These are phyloP conservation scores for Brassica hybrid DNA, from an alignment of 441 rosid species.

Conservation along the genomic window DNA sequence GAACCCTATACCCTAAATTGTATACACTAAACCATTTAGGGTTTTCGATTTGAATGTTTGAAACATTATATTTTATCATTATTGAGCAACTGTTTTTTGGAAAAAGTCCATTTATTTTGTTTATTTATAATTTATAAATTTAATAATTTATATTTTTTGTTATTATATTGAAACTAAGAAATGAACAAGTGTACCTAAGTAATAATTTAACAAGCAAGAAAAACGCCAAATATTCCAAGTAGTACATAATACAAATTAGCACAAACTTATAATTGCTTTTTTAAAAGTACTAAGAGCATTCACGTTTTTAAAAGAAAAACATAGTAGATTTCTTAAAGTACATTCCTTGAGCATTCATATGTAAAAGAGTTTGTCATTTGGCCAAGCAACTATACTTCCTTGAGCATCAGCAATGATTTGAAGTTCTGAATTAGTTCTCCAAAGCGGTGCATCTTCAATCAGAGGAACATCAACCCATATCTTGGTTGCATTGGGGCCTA, in stretches of 20 bases:
- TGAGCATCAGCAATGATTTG: neutral
- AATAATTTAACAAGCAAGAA: too few species aligned
- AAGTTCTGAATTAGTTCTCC: neutral
- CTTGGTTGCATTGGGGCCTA: conserved; percentile 1
- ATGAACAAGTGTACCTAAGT: too few species aligned
- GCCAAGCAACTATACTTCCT: neutral
- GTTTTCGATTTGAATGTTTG: neutral
- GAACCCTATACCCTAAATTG: neutral
- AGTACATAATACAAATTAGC: too few species aligned
- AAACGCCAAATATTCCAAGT: too few species aligned
- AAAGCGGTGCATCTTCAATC: neutral
- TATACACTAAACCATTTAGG: neutral
- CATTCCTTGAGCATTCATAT: neutral
- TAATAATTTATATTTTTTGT: too few species aligned
- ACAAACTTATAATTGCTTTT: too few species aligned
- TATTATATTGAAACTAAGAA: too few species aligned
- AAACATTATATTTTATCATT: neutral
- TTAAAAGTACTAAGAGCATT: too few species aligned
- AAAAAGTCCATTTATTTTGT: too few species aligned
- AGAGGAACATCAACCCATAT: conserved; percentile 5
- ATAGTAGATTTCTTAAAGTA: too few species aligned
- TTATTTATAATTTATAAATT: too few species aligned
- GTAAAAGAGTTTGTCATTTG: neutral
- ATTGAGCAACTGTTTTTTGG: neutral
- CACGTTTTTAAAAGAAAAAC: too few species aligned